These are phyloP conservation scores for Camellia sinensis DNA, from an alignment of 148 eudicot species.

Conservation along the genomic window DNA sequence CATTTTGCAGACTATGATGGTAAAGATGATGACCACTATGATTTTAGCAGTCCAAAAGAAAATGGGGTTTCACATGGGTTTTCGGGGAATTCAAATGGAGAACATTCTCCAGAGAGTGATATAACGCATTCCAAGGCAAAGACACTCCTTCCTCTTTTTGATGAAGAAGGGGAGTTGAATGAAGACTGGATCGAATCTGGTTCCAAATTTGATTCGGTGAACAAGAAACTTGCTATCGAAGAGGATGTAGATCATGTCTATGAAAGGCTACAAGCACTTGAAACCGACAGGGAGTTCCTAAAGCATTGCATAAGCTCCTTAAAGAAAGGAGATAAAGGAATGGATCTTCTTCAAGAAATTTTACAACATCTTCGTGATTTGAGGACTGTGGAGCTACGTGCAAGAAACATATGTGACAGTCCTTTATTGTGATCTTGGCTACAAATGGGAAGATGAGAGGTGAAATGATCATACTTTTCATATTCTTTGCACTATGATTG, in stretches of 20 bases:
- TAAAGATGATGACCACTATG: slow-evolving; percentile 8
- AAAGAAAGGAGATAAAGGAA: slow-evolving; percentile 85
- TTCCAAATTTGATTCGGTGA: slow-evolving; percentile 47
- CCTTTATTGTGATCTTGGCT: background rate
- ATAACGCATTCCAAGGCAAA: slow-evolving; percentile 28
- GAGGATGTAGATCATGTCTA: slow-evolving; percentile 78
- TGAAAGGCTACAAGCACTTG: slow-evolving; percentile 79
- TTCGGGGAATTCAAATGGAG: background rate
- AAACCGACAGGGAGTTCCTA: slow-evolving; percentile 77
- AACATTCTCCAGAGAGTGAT: slow-evolving; percentile 14
- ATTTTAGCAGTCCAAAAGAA: slow-evolving; percentile 27
- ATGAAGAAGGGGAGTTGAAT: slow-evolving; percentile 6
- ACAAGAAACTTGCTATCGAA: slow-evolving; percentile 56
- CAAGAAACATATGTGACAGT: slow-evolving; percentile 15
- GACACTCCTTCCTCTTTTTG: slow-evolving; percentile 38
- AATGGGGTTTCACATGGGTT: slow-evolving; percentile 14
- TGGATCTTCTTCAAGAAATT: slow-evolving; percentile 81
- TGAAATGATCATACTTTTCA: background rate
- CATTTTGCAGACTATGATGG: background rate
- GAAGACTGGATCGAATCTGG: slow-evolving; percentile 19
- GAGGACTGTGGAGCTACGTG: slow-evolving; percentile 52
- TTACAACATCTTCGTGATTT: slow-evolving; percentile 76
- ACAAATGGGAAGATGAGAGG: background rate
- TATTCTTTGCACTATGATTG: background rate
- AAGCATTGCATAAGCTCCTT: slow-evolving; percentile 82